Evolutionary conservation across 1,139 yeast species (phyloP), one percentile per base, ranked within the genome.

Genomic region (Sugiyamaella pinicola): DNA sequence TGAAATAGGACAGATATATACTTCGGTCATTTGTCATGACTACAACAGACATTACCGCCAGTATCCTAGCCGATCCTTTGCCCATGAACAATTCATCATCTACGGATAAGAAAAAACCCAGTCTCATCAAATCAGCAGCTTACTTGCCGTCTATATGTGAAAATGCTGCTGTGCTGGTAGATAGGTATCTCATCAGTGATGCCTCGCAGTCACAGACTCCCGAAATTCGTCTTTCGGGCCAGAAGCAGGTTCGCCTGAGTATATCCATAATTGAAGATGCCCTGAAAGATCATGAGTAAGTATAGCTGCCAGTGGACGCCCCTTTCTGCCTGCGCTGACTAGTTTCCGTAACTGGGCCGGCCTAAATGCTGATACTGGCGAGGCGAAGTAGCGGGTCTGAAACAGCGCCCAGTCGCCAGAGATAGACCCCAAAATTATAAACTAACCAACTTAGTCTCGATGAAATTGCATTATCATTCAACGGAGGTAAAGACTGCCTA

Each of bases 401-500:
- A 9, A 9, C 28, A 9, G 28, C 5, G 28, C 28, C 28, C 28
- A 24, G 28, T 9, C 28, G 28, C 28, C 28, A 9, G 28, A 24
- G 28, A 9, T 9, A 24, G 9, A 24, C 8, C 28, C 31, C 31
- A 3, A 3, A 9, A n/a, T n/a, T 21, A 22, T 15, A n/a, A 7
- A 5, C 34, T 13, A 15, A 41, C 45, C 31, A 19, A 5, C 33
- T 19, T 12, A 67, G 76, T 0, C 68, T 80, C 34, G 75, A 75
- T 12, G 83, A 87, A 57, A 70, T 88, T 3, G 85, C 96, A 3
- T 73, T 89, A 6, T 85, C 95, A 4, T 89, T 85, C 69, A 89
- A 89, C 64, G 96, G 96, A 5, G 96, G 96, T 1, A 89, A 89
- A 64, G 96, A 89, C 69, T 89, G 96, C 62, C 75, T 87, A 31